Evolutionary conservation across 139 green algal genomes (phyloP), one percentile per base, ranked within the genome.

Genomic region (Coelastrella sp.): DNA sequence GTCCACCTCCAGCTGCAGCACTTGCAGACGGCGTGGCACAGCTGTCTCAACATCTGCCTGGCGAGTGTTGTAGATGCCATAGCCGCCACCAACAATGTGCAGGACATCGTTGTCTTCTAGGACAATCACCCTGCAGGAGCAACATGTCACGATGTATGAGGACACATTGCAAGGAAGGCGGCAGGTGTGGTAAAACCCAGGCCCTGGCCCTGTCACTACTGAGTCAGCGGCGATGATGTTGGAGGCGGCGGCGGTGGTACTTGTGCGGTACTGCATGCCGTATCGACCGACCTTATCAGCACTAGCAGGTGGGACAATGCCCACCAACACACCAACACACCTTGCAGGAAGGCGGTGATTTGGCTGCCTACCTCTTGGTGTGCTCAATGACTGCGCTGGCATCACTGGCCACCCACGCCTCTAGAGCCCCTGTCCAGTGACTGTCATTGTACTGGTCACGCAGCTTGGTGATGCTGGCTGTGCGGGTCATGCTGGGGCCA

Each of bases 391-490:
- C 95, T 1, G 98, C 98, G 56, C 85, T 96, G 47, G 98, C 97
- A 87, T 99, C 98, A n/a, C 91, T 97, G n/a, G 98, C 96, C 17
- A 99, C 88, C 93, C 98, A 99, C 79, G 95, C 97, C 95, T 99
- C 98, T n/a, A 98, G 93, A 5, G 85, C 64, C 14, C 92, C 88
- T 16, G 47, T 77, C 47, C 91, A 90, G 91, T 92, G 95, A 56
- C 92, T 90, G 74, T 92, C 92, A 79, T 95, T 90, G 5, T 89
- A 57, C 5, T 90, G 88, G 78, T 96, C 92, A 3, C 83, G 81
- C 71, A 96, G 74, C 59, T 89, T 82, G 22, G 60, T 91, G 91
- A 96, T 90, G 66, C 88, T 92, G 32, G 80, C 23, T n/a, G 20
- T n/a, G 7, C 76, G 61, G 6, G 23, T 65, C 74, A 80, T 80